Evolutionary conservation across 1,139 yeast species (phyloP).

Genomic region (Meyerozyma elateridarum): DNA sequence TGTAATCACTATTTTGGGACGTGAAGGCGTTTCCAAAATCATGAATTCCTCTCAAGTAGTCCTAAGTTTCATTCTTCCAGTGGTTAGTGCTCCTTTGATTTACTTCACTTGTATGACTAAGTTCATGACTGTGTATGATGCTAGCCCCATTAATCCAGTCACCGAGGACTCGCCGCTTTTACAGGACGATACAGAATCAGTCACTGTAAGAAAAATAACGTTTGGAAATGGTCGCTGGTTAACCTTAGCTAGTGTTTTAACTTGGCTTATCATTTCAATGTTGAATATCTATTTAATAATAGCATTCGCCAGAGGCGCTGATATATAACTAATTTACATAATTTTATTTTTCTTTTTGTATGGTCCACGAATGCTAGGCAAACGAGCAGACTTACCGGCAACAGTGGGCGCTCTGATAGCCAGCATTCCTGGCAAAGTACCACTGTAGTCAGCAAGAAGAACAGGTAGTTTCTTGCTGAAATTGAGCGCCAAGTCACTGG

Average conservation of each 20-base stretch:
- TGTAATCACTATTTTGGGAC: conserved; percentile 59
- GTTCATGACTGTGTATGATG: conserved; percentile 50
- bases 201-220: conserved; percentile 14
- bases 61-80: conserved; percentile 63
- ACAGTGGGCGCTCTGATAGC: conserved; percentile 14
- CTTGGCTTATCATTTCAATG: conserved; percentile 70
- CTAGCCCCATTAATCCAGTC: conserved; percentile 9
- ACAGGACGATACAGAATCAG: conserved; percentile 1
- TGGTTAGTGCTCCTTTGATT: conserved; percentile 71
- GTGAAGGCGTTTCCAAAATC: conserved; percentile 65
- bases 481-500: conserved; percentile 27
- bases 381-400: conserved; percentile 22
- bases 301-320: conserved; percentile 68
- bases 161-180: background rate
- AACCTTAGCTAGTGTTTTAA: conserved; percentile 48
- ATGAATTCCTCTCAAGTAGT: conserved; percentile 75
- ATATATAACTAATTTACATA: conserved; percentile 31
- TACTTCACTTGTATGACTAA: conserved; percentile 61
- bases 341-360: conserved; percentile 33
- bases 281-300: conserved; percentile 69
- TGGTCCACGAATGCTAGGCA: conserved; percentile 40
- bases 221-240: conserved; percentile 66
- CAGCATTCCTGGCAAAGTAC: conserved; percentile 68
- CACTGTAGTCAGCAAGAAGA: conserved; percentile 67
- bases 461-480: conserved; percentile 57